Percentiles rank a stretch among this genome's conserved stretches.
Evolutionary conservation across 1,284 basidiomycete genomes (phyloP).

Genomic region (Ceratobasidium sp.): DNA sequence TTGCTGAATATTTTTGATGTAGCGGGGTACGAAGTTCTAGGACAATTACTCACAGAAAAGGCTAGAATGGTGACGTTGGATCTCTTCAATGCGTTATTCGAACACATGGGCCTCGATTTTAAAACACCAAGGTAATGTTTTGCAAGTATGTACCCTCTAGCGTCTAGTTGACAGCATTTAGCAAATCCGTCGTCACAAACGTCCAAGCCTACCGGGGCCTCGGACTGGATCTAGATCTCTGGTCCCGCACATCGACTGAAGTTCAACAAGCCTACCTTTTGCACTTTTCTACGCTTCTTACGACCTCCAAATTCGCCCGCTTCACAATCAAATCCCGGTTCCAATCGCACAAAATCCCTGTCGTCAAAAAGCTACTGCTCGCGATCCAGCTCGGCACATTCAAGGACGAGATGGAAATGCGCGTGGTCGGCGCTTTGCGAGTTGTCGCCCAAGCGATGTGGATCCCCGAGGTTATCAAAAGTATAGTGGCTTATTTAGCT

Average conservation of each 20-base stretch:
- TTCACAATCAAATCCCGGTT: slow-evolving; percentile 82
- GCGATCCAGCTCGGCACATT: slow-evolving; percentile 85
- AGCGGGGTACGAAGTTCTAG: slow-evolving; percentile 92
- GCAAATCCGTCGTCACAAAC: slow-evolving; percentile 85
- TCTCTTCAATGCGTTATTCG: slow-evolving; percentile 82
- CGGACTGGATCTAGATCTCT: slow-evolving; percentile 91
- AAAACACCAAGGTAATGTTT: slow-evolving; percentile 75
- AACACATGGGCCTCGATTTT: slow-evolving; percentile 87
- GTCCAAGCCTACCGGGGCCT: slow-evolving; percentile 84
- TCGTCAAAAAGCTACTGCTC: slow-evolving; percentile 84
- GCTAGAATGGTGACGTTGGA: slow-evolving; percentile 80
- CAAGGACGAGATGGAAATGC: slow-evolving; percentile 65
- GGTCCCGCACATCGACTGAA: slow-evolving; percentile 77
- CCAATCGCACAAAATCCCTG: slow-evolving; percentile 67
- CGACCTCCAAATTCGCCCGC: slow-evolving; percentile 75
- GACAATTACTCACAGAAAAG: slow-evolving; percentile 80
- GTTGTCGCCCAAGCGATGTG: slow-evolving; percentile 72
- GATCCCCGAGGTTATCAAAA: slow-evolving; percentile 82
- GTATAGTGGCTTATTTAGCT: slow-evolving; percentile 86
- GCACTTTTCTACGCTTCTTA: slow-evolving; percentile 82
- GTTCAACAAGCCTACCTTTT: slow-evolving; percentile 84
- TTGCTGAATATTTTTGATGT: slow-evolving; percentile 15
- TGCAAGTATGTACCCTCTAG: too few relatives aligned
- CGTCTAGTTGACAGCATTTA: slow-evolving; percentile 54
- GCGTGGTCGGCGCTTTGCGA: slow-evolving; percentile 72